Conservation (phyloP, 768 basidiomycete genomes). For the Boletus bicolor region DNA sequence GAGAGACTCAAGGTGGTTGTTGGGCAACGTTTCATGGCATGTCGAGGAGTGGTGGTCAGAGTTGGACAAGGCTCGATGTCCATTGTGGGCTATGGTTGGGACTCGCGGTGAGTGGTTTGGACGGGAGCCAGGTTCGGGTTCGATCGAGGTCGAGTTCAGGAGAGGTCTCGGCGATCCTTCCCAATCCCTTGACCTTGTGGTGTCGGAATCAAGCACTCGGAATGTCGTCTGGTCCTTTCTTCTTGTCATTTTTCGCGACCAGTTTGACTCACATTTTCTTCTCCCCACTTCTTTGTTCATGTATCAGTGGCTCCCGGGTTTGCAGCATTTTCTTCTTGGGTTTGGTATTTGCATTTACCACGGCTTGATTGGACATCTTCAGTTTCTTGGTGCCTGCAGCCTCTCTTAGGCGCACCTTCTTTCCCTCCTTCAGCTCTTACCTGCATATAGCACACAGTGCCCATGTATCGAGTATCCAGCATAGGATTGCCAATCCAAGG, state of each 20-base stretch:
- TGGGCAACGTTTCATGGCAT: neutral
- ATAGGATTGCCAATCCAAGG: neutral
- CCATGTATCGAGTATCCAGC: neutral
- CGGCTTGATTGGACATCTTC: neutral
- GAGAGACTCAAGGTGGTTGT: neutral
- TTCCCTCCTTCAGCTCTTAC: neutral
- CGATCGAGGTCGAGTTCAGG: neutral
- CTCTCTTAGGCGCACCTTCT: neutral
- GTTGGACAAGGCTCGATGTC: neutral
- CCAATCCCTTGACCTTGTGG: neutral
- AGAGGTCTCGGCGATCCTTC: neutral
- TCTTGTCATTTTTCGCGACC: neutral
- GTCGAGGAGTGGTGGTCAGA: neutral
- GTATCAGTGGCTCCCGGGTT: too few species aligned
- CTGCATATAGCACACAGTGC: neutral
- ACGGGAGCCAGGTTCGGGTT: neutral
- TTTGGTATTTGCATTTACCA: neutral
- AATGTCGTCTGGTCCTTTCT: slow-evolving; percentile 8
- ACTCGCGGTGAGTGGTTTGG: neutral
- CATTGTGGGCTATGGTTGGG: neutral
- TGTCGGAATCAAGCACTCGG: neutral
- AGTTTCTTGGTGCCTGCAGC: slow-evolving; percentile 1
- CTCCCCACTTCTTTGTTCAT: neutral
- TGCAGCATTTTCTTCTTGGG: neutral
- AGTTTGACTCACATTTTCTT: neutral